phyloP scores from a whole-genome alignment of 2,329 filamentous ascomycete genomes.

The Fusarium verticillioides region DNA sequence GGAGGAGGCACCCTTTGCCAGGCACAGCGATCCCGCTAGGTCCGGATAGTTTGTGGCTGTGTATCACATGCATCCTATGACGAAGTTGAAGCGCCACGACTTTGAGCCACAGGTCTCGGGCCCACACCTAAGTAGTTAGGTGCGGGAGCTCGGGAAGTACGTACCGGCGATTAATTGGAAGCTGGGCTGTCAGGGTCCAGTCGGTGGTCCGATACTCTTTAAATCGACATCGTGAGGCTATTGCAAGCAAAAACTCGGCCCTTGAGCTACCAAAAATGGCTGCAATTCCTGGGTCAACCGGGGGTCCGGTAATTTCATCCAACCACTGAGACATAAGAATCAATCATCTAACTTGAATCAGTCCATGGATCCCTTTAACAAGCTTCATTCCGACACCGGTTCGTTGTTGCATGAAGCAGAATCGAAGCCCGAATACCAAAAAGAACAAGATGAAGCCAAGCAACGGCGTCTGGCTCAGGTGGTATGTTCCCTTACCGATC shows the following conservation, averaged over 20 bases:
- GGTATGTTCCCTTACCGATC: constrained; percentile 39
- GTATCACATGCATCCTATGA: constrained; percentile 37
- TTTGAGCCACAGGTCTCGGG: constrained; percentile 18
- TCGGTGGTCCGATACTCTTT: constrained; percentile 32
- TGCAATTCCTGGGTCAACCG: constrained; percentile 46
- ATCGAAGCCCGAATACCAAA: constrained; percentile 50
- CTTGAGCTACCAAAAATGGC: constrained; percentile 48
- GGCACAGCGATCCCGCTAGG: constrained; percentile 22
- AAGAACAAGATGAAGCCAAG: constrained; percentile 53
- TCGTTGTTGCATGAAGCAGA: constrained; percentile 54
- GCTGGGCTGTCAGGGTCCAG: constrained; percentile 32
- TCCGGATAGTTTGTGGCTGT: constrained; percentile 34
- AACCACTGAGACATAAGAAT: not conserved
- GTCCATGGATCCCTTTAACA: constrained; percentile 52
- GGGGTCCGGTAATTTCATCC: constrained; percentile 45
- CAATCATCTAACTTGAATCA: constrained; percentile 42
- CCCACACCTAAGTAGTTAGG: not conserved
- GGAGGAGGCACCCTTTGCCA: constrained; percentile 16
- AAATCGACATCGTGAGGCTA: constrained; percentile 34
- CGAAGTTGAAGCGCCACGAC: constrained; percentile 3
- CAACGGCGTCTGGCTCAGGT: constrained; percentile 53
- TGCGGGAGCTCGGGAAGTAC: constrained; percentile 15
- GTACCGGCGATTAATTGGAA: constrained; percentile 26
- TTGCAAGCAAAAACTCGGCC: constrained; percentile 32
- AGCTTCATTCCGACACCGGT: constrained; percentile 54